A percentile compares a stretch with the other conserved stretches of the same genome.
phyloP scores from a whole-genome alignment of 2,329 filamentous ascomycete species.

The Ceratocystis papillata region DNA sequence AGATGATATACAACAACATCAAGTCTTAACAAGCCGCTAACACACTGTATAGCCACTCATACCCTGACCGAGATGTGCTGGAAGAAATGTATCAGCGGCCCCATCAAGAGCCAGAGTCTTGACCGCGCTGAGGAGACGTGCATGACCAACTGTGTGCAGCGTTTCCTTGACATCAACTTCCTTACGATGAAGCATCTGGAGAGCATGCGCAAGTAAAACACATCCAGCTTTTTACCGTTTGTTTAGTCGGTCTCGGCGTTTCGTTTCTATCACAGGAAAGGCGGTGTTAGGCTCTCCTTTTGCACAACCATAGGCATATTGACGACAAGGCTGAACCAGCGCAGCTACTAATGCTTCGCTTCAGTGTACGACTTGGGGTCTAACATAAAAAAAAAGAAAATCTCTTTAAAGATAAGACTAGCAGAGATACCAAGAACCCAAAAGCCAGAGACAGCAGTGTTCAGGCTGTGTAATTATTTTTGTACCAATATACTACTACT shows the following conservation, averaged over 20 bases:
- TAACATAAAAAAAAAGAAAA: not conserved
- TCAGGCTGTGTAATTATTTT: not conserved
- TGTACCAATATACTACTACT: slow-evolving; percentile 7
- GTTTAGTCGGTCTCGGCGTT: not conserved
- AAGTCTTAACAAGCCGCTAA: not conserved
- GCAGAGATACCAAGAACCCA: not conserved
- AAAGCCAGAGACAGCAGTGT: not conserved
- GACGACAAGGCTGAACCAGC: not conserved
- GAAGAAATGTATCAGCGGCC: slow-evolving; percentile 77
- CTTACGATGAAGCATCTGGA: slow-evolving; percentile 79
- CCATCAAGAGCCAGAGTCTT: slow-evolving; percentile 60
- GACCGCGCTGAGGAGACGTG: slow-evolving; percentile 72
- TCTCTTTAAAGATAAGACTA: not conserved
- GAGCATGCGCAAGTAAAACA: slow-evolving; percentile 36
- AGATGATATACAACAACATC: too few species aligned
- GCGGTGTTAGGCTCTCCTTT: too few species aligned
- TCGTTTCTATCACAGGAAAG: not conserved
- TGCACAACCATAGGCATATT: not conserved
- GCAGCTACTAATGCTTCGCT: not conserved
- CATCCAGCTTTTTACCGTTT: not conserved
- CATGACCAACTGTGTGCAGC: slow-evolving; percentile 82
- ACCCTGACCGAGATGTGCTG: slow-evolving; percentile 67
- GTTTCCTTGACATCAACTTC: slow-evolving; percentile 82
- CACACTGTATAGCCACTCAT: slow-evolving; percentile 39
- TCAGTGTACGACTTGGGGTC: slow-evolving; percentile 1